Conservation (phyloP, 345 rosid genomes). For the Fremontodendron californicum region DNA sequence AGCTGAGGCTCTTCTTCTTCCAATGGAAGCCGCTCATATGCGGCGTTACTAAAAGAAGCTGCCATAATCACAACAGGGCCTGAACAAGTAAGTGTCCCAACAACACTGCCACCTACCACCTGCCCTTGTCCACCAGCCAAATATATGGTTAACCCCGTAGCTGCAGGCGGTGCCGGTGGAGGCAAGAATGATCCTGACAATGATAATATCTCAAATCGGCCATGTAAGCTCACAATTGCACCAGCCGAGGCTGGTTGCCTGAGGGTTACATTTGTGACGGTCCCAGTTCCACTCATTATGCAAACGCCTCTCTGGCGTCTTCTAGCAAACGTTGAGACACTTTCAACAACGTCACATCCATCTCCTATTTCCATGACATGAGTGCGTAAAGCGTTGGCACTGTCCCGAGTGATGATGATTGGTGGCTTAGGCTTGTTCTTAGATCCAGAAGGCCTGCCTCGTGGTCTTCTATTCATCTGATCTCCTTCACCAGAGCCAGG, state of each 20-base stretch:
- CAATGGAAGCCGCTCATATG: slow-evolving; percentile 90
- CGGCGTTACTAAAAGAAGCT: slow-evolving; percentile 97
- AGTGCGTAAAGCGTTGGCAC: slow-evolving; percentile 93
- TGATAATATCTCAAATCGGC: slow-evolving; percentile 93
- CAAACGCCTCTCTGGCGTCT: slow-evolving; percentile 92
- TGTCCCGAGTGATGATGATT: slow-evolving; percentile 88
- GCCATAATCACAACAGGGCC: slow-evolving; percentile 97
- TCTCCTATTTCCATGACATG: slow-evolving; percentile 96
- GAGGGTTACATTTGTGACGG: slow-evolving; percentile 81
- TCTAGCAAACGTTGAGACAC: slow-evolving; percentile 82
- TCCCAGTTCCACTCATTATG: slow-evolving; percentile 93
- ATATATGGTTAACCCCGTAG: slow-evolving; percentile 88
- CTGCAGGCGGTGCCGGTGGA: slow-evolving; percentile 95
- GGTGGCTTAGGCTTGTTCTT: slow-evolving; percentile 96
- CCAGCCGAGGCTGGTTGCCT: slow-evolving; percentile 95
- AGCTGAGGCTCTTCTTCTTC: slow-evolving; percentile 80
- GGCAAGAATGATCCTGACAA: slow-evolving; percentile 90
- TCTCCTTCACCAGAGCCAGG: slow-evolving; percentile 43
- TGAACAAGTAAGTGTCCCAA: slow-evolving; percentile 73
- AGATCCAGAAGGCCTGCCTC: slow-evolving; percentile 97
- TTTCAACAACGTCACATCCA: slow-evolving; percentile 88
- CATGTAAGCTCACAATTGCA: slow-evolving; percentile 80
- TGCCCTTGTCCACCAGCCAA: slow-evolving; percentile 96
- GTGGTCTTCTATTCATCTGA: slow-evolving; percentile 63
- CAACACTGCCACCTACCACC: slow-evolving; percentile 94